Conservation (phyloP, 2,329 filamentous ascomycete species). For the Cladosporium cucumerinum region DNA sequence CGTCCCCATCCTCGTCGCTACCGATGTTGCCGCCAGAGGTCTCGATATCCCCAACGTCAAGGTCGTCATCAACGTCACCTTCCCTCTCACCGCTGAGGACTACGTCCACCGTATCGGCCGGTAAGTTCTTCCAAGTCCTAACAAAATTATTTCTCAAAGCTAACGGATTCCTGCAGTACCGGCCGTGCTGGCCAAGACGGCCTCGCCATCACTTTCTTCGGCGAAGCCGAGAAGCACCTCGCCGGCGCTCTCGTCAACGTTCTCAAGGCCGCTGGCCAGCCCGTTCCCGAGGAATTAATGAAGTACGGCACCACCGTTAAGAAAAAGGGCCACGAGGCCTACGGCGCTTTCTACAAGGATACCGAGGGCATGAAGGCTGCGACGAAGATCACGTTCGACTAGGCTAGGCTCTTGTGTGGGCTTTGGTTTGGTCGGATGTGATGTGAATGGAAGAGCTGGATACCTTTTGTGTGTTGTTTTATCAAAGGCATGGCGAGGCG, state of each 20-base stretch:
- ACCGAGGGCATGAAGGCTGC: slow-evolving; percentile 77
- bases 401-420: neutral
- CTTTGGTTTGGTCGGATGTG: neutral
- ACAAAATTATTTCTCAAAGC: neutral
- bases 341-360: slow-evolving; percentile 94
- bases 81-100: slow-evolving; percentile 92
- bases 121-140: slow-evolving; percentile 26
- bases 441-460: neutral
- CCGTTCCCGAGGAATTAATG: slow-evolving; percentile 82
- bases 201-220: slow-evolving; percentile 88
- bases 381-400: slow-evolving; percentile 88
- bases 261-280: slow-evolving; percentile 85
- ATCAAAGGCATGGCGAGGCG: neutral
- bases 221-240: slow-evolving; percentile 87
- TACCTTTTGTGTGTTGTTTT: neutral
- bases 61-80: slow-evolving; percentile 90
- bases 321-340: slow-evolving; percentile 95
- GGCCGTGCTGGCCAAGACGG: slow-evolving; percentile 89
- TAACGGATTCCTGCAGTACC: slow-evolving; percentile 55
- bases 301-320: slow-evolving; percentile 98
- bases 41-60: slow-evolving; percentile 95
- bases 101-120: slow-evolving; percentile 93
- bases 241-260: slow-evolving; percentile 94
- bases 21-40: slow-evolving; percentile 91
- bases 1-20: slow-evolving; percentile 84